Conservation (phyloP, 2,329 filamentous ascomycete species). For the Aspergillus quadricinctus region DNA sequence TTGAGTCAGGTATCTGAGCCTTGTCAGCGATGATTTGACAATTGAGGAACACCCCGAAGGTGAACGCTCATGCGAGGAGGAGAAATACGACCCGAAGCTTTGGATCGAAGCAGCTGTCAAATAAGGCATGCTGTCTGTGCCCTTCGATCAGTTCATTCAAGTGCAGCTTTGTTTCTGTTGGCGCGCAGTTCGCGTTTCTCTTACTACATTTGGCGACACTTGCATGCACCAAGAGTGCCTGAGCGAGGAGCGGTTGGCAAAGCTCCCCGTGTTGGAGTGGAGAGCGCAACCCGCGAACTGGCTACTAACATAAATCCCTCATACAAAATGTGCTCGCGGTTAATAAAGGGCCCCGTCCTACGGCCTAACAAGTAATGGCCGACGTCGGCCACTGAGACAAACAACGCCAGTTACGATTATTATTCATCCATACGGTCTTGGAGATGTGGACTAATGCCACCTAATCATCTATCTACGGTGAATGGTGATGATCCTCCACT, state of each 20-base stretch:
- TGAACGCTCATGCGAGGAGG: not conserved
- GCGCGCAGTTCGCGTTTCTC: not conserved
- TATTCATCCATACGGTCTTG: not conserved
- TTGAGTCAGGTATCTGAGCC: not conserved
- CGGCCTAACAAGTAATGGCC: not conserved
- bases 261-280: not conserved
- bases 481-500: not conserved
- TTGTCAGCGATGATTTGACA: slow-evolving; percentile 1
- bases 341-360: not conserved
- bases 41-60: not conserved
- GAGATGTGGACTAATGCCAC: not conserved
- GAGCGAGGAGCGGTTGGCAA: not conserved
- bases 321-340: slow-evolving; percentile 10
- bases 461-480: not conserved
- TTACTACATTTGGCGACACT: slow-evolving; percentile 17
- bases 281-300: not conserved
- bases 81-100: not conserved
- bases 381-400: not conserved
- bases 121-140: not conserved
- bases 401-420: not conserved
- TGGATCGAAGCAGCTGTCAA: not conserved
- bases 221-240: slow-evolving; percentile 1
- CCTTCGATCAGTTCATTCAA: not conserved
- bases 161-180: not conserved
- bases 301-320: slow-evolving; percentile 16